Base-by-base conservation (phyloP, 129 eudicot genomes). In the Artemisia annua region DNA sequence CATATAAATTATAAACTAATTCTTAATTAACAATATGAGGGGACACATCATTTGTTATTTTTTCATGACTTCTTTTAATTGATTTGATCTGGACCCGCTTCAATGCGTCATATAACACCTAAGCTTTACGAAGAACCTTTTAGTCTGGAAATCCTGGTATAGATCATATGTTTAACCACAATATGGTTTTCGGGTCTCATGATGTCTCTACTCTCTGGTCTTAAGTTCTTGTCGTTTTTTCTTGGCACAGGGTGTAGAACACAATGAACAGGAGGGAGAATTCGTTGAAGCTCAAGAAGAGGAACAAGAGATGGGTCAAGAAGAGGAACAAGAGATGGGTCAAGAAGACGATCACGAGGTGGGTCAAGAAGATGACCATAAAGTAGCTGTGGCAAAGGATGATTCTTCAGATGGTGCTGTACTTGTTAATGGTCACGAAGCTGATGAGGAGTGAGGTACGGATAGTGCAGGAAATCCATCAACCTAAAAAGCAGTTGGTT, bases 401-500 rank as follows among this genome's bases (percentile, higher is more conserved):
- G 97, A 94, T 81, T 64, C 51, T 14, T 35, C 69, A 9, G 93
- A 94, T 85, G 96, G 97, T 71, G 97, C 89, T 51, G 96, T 90
- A 66, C 98, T 94, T 9, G 96, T 94, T 68, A 88, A 90, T 48
- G 97, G 96, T 61, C 86, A 76, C 67, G 98, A 92, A 2, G 50
- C 26, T 64, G 69, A 64, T 43, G 52, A 64, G 16, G 69, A 63
- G 51, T 64, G 52, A 64, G 57, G 57, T 52, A 52, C 90, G 97
- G 88, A 91, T 91, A 88, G 81, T 84, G 92, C 85, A 86, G 92
- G 85, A 86, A 82, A 81, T 72, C 81, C 90, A 80, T 84, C 96
- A 84, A 92, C 96, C 89, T 91, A 88, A 91, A 91, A 86, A 81
- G 93, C 87, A 87, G 83, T 87, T 89, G 89, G 95, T 82, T 85